These are phyloP conservation scores for Gracilaria vermiculophylla DNA, from an alignment of 23 red algal species.

Conservation along the genomic window DNA sequence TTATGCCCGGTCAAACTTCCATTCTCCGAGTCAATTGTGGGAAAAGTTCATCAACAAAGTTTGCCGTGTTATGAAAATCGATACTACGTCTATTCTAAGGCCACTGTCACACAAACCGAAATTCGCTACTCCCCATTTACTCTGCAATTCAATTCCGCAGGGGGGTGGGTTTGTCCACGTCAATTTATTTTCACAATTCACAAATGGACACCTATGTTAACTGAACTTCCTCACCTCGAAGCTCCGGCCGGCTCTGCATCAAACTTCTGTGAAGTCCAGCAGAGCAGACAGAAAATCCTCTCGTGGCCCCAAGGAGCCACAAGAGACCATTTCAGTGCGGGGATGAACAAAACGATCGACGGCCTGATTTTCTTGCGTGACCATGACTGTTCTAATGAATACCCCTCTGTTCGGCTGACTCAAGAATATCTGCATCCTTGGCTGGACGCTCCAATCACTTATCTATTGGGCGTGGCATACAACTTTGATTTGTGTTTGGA, in stretches of 20 bases:
- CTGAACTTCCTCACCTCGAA: background rate
- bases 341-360: background rate
- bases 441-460: background rate
- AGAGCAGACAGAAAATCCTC: background rate
- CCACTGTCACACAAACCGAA: background rate
- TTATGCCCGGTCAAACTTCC: background rate
- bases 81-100: background rate
- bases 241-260: background rate
- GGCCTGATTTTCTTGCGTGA: background rate
- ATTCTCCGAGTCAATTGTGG: background rate
- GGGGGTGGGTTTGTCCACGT: background rate
- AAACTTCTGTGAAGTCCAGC: background rate
- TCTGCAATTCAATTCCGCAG: background rate
- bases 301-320: background rate
- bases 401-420: too few relatives aligned
- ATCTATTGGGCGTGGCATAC: background rate
- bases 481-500: slow-evolving; percentile 3
- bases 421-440: background rate
- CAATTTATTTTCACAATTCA: background rate
- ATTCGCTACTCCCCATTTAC: background rate
- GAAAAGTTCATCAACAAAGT: background rate
- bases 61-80: background rate
- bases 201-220: background rate
- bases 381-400: background rate
- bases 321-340: background rate